phyloP scores from a whole-genome alignment of 805 yeast species.

The Brettanomyces nanus region DNA sequence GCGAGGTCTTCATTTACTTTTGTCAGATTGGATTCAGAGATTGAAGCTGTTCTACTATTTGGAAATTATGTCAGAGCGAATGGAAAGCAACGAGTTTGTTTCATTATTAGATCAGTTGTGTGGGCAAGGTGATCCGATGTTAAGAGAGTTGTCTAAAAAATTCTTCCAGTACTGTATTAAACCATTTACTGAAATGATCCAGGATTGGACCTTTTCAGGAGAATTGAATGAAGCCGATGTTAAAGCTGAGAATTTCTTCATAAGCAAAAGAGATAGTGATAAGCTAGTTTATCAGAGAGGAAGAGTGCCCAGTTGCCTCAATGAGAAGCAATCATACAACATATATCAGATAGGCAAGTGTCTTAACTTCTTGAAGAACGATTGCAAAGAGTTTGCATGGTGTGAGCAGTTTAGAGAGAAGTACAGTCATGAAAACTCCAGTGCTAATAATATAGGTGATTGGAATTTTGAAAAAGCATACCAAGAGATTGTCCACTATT shows the following conservation, averaged over 20 bases:
- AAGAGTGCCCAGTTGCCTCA: slow-evolving; percentile 39
- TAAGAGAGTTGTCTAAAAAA: slow-evolving; percentile 33
- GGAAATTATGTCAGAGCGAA: slow-evolving; percentile 22
- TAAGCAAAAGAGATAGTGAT: slow-evolving; percentile 1
- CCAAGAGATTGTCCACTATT: slow-evolving; percentile 40
- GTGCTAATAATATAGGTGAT: slow-evolving; percentile 5
- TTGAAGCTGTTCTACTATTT: slow-evolving; percentile 51
- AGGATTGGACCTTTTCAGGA: slow-evolving; percentile 66
- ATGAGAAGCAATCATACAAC: slow-evolving; percentile 31
- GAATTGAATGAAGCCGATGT: slow-evolving; percentile 35
- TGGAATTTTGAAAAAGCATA: slow-evolving; percentile 34
- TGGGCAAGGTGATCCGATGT: slow-evolving; percentile 54
- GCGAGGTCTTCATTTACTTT: slow-evolving; percentile 14
- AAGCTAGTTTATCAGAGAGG: slow-evolving; percentile 11
- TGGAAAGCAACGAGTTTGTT: slow-evolving; percentile 44
- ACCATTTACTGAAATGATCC: slow-evolving; percentile 55
- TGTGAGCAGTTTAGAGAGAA: slow-evolving; percentile 7
- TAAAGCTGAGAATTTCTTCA: slow-evolving; percentile 57
- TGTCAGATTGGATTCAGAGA: slow-evolving; percentile 44
- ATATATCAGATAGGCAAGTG: slow-evolving; percentile 68
- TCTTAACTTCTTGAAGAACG: slow-evolving; percentile 49
- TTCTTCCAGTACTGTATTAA: slow-evolving; percentile 38
- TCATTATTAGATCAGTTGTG: slow-evolving; percentile 42
- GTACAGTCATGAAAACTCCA: slow-evolving; percentile 4
- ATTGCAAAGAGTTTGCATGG: slow-evolving; percentile 68